These are phyloP conservation scores for Avicennia marina DNA, from an alignment of 257 asterid genomes.

Conservation along the genomic window DNA sequence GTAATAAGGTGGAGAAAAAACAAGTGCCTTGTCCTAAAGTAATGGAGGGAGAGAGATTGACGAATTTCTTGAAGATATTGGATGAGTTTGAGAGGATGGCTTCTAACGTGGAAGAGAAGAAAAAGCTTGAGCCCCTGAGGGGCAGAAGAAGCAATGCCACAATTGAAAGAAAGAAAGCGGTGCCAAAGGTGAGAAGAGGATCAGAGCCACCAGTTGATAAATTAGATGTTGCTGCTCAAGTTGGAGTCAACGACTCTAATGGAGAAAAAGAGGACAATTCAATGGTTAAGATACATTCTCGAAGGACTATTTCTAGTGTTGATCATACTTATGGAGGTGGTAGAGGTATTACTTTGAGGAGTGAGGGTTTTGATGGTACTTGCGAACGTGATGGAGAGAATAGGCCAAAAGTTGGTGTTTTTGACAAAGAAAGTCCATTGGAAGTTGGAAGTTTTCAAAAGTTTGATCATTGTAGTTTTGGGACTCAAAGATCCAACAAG, in stretches of 20 bases:
- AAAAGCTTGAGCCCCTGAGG: slow-evolving; percentile 11
- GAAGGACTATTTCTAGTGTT: slow-evolving; percentile 13
- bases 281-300: slow-evolving; percentile 26
- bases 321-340: not conserved
- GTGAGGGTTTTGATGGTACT: no score
- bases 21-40: not conserved
- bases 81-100: slow-evolving; percentile 35
- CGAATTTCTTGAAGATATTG: slow-evolving; percentile 35
- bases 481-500: slow-evolving; percentile 64
- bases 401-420: no score
- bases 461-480: slow-evolving; percentile 18
- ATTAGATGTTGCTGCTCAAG: not conserved
- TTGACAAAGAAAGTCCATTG: not conserved
- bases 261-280: slow-evolving; percentile 10
- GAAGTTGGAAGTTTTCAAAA: slow-evolving; percentile 20
- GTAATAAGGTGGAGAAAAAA: not conserved
- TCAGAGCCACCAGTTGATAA: slow-evolving; percentile 27
- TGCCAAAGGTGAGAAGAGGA: slow-evolving; percentile 25
- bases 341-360: no score
- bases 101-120: slow-evolving; percentile 24
- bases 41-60: slow-evolving; percentile 34
- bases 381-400: no score
- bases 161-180: slow-evolving; percentile 15
- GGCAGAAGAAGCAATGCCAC: slow-evolving; percentile 21
- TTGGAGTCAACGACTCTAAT: not conserved